Evolutionary conservation across 768 basidiomycete genomes (phyloP).

Genomic region (Boletus vermiculosoides): DNA sequence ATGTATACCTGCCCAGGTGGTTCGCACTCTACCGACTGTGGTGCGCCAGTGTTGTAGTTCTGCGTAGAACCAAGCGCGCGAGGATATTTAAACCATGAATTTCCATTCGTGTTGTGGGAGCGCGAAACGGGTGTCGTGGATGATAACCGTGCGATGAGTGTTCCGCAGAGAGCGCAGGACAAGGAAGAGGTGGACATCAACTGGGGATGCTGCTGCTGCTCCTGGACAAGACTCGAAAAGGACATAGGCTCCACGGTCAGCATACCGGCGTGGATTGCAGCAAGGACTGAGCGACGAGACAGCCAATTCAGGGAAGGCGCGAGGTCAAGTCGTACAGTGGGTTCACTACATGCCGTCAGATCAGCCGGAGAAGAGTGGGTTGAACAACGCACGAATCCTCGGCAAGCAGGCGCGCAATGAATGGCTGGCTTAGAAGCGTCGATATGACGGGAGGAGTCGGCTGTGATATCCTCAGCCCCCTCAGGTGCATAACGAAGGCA

Average conservation of each 20-base stretch:
- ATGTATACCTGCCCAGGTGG: constrained; percentile 56
- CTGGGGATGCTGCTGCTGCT: constrained; percentile 46
- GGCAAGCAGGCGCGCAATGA: constrained; percentile 66
- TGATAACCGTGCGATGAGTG: constrained; percentile 51
- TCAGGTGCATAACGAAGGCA: constrained; percentile 73
- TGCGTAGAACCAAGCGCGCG: constrained; percentile 36
- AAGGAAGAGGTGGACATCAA: constrained; percentile 46
- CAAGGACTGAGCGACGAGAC: constrained; percentile 77
- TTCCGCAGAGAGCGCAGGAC: constrained; percentile 75
- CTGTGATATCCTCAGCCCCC: constrained; percentile 60
- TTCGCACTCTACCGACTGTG: constrained; percentile 31
- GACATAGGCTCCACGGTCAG: constrained; percentile 86
- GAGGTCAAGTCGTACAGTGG: constrained; percentile 88
- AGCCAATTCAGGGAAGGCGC: constrained; percentile 94
- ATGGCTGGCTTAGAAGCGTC: constrained; percentile 74
- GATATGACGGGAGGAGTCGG: constrained; percentile 64
- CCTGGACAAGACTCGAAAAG: constrained; percentile 55
- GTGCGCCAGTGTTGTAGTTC: constrained; percentile 18
- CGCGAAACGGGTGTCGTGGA: constrained; percentile 28
- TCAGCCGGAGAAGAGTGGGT: not conserved
- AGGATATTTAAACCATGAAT: constrained; percentile 58
- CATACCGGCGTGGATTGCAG: constrained; percentile 85
- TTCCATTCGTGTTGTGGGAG: constrained; percentile 46
- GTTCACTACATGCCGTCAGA: constrained; percentile 53
- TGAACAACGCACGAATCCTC: constrained; percentile 81